Percentiles rank a stretch among this genome's conserved stretches.
phyloP scores from a whole-genome alignment of 1,284 basidiomycete species.

The Taiwanofungus camphoratus region DNA sequence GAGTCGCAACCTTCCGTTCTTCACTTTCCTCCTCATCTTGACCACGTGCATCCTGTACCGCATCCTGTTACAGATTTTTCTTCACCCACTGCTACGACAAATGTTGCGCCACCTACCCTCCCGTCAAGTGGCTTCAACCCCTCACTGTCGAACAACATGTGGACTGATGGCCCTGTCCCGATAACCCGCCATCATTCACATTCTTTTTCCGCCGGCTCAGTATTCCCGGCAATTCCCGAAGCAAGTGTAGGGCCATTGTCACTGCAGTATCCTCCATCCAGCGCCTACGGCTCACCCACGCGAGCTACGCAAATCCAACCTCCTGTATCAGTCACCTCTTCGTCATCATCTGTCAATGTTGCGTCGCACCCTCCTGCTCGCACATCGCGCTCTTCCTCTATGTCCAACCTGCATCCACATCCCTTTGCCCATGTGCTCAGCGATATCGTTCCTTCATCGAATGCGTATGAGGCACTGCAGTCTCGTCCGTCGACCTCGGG shows the following conservation, averaged over 20 bases:
- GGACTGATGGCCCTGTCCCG: conserved; percentile 19
- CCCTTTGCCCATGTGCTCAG: conserved; percentile 40
- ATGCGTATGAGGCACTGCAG: conserved; percentile 15
- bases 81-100: conserved; percentile 11
- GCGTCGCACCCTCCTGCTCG: conserved; percentile 30
- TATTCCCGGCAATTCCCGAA: conserved; percentile 18
- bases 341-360: conserved; percentile 34
- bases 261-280: conserved; percentile 10
- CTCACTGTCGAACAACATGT: conserved; percentile 14
- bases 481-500: conserved; percentile 30
- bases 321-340: conserved; percentile 11
- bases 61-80: conserved; percentile 15
- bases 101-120: conserved; percentile 7
- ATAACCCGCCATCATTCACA: conserved; percentile 19
- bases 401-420: conserved; percentile 34
- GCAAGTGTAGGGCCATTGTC: conserved; percentile 19
- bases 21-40: conserved; percentile 12
- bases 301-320: conserved; percentile 16
- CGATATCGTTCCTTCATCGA: conserved; percentile 15
- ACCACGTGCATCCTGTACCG: conserved; percentile 13
- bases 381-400: conserved; percentile 60
- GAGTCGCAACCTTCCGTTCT: conserved; percentile 19
- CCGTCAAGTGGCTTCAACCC: conserved; percentile 9
- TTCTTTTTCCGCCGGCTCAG: conserved; percentile 30
- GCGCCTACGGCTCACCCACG: conserved; percentile 17